Conservation (phyloP, 2,329 filamentous ascomycete species). For the Leptographium radiaticola region DNA sequence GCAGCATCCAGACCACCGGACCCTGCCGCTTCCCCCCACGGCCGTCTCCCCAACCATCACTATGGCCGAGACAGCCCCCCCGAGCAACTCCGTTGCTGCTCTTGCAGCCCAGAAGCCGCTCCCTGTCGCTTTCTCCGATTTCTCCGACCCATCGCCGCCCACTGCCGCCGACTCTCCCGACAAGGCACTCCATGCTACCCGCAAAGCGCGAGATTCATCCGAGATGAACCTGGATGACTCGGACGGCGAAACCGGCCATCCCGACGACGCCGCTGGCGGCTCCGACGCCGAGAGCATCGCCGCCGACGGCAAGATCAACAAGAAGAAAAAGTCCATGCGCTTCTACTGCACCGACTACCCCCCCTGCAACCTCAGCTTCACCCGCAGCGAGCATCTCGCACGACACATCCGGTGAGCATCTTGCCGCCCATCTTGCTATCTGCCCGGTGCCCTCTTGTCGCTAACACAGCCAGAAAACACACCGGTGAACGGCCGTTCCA, state of each 20-base stretch:
- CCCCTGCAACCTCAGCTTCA: slow-evolving; percentile 89
- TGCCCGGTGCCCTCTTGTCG: not conserved
- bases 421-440: too few species aligned
- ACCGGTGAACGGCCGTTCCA: slow-evolving; percentile 94
- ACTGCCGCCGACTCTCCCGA: slow-evolving; percentile 11
- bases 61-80: slow-evolving; percentile 41
- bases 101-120: slow-evolving; percentile 38
- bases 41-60: not conserved
- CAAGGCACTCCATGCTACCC: slow-evolving; percentile 29
- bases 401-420: slow-evolving; percentile 70
- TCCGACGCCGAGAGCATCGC: slow-evolving; percentile 56
- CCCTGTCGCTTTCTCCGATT: slow-evolving; percentile 33
- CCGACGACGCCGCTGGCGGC: slow-evolving; percentile 35
- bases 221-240: slow-evolving; percentile 70
- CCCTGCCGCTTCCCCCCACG: not conserved
- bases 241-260: slow-evolving; percentile 44
- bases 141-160: slow-evolving; percentile 18
- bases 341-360: slow-evolving; percentile 96
- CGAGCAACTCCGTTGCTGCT: slow-evolving; percentile 37
- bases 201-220: slow-evolving; percentile 47
- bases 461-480: slow-evolving; percentile 56
- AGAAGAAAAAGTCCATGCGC: slow-evolving; percentile 92
- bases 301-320: slow-evolving; percentile 58
- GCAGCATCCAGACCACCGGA: too few species aligned
- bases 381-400: slow-evolving; percentile 86